phyloP scores from a whole-genome alignment of 129 eudicot species.

The Flaveria bidentis region DNA sequence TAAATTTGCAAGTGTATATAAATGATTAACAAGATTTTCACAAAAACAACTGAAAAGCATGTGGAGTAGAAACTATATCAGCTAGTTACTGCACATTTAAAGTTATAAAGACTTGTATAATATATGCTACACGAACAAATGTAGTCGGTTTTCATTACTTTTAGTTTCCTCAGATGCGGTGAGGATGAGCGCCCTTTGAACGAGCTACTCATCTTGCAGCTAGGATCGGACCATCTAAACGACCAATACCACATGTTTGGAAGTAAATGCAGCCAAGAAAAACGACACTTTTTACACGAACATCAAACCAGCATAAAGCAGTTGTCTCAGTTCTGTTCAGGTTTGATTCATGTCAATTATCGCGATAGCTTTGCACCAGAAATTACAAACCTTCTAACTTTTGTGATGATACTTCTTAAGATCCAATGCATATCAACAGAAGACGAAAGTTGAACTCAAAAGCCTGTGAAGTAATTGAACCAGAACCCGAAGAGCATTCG shows the following conservation, averaged over 20 bases:
- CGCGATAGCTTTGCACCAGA: not conserved
- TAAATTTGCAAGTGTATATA: not conserved
- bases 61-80: not conserved
- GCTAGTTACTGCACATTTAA: not conserved
- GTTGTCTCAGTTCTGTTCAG: constrained; percentile 37
- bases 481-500: constrained; percentile 75
- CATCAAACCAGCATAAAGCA: constrained; percentile 31
- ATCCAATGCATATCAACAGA: constrained; percentile 52
- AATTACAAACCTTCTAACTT: constrained; percentile 12
- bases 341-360: constrained; percentile 26
- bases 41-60: not conserved
- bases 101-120: not conserved
- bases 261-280: constrained; percentile 45
- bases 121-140: not conserved
- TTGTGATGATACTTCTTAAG: constrained; percentile 26
- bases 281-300: constrained; percentile 26
- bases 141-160: constrained; percentile 7
- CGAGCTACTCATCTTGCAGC: constrained; percentile 80
- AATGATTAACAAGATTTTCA: not conserved
- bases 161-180: constrained; percentile 64
- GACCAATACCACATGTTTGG: constrained; percentile 46
- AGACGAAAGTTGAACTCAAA: constrained; percentile 49
- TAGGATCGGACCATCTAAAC: constrained; percentile 48
- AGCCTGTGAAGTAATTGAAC: constrained; percentile 41
- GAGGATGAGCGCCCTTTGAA: constrained; percentile 90